Percentiles rank a stretch among this genome's conserved stretches.
Evolutionary conservation across 106 monocot genomes (phyloP).

Genomic region (Dendrobium huoshanense): DNA sequence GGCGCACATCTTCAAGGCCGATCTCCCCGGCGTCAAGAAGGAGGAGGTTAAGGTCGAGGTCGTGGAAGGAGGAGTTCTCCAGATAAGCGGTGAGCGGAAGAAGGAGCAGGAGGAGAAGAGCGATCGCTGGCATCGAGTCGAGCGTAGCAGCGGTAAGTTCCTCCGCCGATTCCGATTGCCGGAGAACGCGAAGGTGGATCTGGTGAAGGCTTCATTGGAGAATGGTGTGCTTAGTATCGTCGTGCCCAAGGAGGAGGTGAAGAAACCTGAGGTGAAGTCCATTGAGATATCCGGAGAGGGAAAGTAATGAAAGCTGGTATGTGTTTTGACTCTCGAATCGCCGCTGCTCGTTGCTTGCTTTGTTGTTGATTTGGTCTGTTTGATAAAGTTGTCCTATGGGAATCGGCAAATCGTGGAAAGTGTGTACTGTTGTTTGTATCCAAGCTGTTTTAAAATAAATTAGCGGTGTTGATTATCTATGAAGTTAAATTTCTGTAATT

Average conservation of each 20-base stretch:
- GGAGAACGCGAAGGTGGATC: slow-evolving; percentile 32
- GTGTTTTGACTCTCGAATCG: no score
- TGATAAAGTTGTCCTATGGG: no score
- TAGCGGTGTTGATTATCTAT: no score
- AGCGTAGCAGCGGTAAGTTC: slow-evolving; percentile 43
- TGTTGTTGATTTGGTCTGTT: no score
- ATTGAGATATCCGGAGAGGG: slow-evolving; percentile 25
- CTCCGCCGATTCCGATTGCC: slow-evolving; percentile 37
- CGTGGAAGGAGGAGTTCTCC: slow-evolving; percentile 10
- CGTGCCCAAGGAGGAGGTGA: slow-evolving; percentile 42
- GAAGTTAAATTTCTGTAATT: no score
- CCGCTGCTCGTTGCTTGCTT: no score
- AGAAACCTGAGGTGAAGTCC: slow-evolving; percentile 29
- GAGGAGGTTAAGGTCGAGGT: slow-evolving; percentile 16
- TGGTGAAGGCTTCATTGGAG: slow-evolving; percentile 34
- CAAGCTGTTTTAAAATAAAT: no score
- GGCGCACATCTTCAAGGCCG: slow-evolving; percentile 27
- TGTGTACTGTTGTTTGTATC: no score
- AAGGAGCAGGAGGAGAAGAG: slow-evolving; percentile 38
- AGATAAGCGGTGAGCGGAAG: slow-evolving; percentile 23
- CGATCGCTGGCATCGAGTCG: slow-evolving; percentile 37
- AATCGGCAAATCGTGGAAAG: no score
- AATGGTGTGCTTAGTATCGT: slow-evolving; percentile 45
- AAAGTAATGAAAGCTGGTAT: neutral
- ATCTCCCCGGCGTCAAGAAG: slow-evolving; percentile 17